Base-by-base conservation (phyloP, 352 stramenopile species). In the Phytophthora macrochlamydospora region DNA sequence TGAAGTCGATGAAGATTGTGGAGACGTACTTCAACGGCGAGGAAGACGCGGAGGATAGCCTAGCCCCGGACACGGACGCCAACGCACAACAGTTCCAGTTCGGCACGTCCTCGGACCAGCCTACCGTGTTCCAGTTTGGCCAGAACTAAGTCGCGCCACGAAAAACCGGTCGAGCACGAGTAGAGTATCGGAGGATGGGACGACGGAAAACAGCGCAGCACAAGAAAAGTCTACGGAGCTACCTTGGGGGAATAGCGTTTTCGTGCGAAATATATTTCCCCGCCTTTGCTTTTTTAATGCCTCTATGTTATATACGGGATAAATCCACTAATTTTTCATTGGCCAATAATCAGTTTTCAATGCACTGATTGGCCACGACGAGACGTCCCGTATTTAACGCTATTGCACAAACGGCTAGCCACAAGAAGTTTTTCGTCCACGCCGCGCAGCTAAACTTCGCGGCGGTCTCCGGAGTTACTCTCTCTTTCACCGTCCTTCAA, bases 11-110 rank as follows among this genome's bases (percentile, higher is more conserved):
- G 65, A 98, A 98, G 76, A 98, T 99, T 58, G 79, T 99, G 46
- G 97, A 99, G 78, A 85, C 86, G 43, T 99, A 98, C 86, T 99
- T 99, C 87, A 95, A 98, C 59, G 95, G 97, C 48, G 97, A 99
- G 70, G 97, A 99, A 53, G 97, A 99, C 63, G 97, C 97, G 56
- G 97, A 99, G 55, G 81, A 92, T 65, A 90, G 76, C 67, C 75
- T 94, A 72, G 85, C 73, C 14, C 85, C 85, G 18, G 71, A 86
- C 51, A 86, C 79, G 67, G 82, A 94, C 67, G 81, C 75, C 37
- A 89, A 84, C 42, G 80, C 78, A 51, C 78, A 90, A 63, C 87
- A 93, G 73, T 95, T 95, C 65, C 80, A 88, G 59, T 95, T 95
- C 60, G 87, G 87, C 54, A 75, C 84, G 51, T 67, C 63, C 13